These are phyloP conservation scores for Saccharum officinarum DNA, from an alignment of 176 grass and related monocot species.

Conservation along the genomic window DNA sequence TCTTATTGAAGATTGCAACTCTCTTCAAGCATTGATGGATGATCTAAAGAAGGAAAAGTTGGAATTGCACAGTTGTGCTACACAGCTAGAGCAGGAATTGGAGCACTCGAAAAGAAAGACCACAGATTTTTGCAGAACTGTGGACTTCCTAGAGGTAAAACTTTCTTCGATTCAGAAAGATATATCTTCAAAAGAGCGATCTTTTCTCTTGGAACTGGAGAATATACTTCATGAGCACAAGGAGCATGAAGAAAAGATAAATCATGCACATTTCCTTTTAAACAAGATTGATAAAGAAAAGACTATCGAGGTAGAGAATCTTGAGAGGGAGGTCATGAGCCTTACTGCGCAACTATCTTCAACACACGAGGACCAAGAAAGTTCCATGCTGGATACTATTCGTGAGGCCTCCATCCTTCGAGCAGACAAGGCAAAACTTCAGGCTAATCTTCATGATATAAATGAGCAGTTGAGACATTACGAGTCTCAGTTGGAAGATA, in stretches of 20 bases:
- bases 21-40: conserved; percentile 63
- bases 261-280: conserved; percentile 52
- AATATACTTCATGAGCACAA: conserved; percentile 92
- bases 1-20: conserved; percentile 80
- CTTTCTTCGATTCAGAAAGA: conserved; percentile 73
- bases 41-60: conserved; percentile 80
- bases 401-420: conserved; percentile 66
- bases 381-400: conserved; percentile 58
- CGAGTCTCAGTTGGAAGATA: conserved; percentile 63
- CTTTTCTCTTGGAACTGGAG: conserved; percentile 76
- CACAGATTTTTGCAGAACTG: conserved; percentile 51
- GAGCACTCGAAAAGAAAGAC: conserved; percentile 81
- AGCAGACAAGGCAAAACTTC: conserved; percentile 80
- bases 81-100: conserved; percentile 75
- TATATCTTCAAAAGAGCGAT: conserved; percentile 66
- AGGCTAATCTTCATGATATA: conserved; percentile 64
- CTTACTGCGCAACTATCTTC: conserved; percentile 67
- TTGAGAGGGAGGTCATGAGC: conserved; percentile 68
- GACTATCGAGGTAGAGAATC: conserved; percentile 71
- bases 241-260: conserved; percentile 85
- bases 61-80: conserved; percentile 64
- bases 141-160: conserved; percentile 76
- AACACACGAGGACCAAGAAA: conserved; percentile 61
- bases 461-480: conserved; percentile 63
- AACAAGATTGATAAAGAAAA: conserved; percentile 77